Evolutionary conservation across 306 rosid genomes (phyloP), one percentile per base, ranked within the genome.

Genomic region (Fagus sylvatica): DNA sequence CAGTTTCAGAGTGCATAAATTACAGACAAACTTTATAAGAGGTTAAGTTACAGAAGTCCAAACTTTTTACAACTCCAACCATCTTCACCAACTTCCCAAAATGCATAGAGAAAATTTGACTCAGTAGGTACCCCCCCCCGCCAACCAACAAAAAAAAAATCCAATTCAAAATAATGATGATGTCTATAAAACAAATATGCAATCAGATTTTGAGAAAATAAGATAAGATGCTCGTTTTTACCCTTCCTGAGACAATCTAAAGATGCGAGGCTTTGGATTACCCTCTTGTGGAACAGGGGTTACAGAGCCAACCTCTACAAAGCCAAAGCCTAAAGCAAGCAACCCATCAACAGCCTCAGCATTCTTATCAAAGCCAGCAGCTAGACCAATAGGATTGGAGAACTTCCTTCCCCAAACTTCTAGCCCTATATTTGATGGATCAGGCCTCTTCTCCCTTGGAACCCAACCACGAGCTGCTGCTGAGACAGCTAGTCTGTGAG

Each of bases 331-430:
- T 84, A 92, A 62, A 75, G 76, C 92, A 84, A 94, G 97, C 60
- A 94, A 88, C 37, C 98, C 98, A 80, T 90, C 98, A 64, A 92
- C 83, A 67, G 98, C 98, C 88, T 80, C 97, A 0, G 98, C 98
- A 65, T 94, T 90, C 84, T 94, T 94, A 88, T 94, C 98, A 82
- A 94, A 94, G 75, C 98, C 98, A 34, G 98, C 98, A 78, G 97
- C 98, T 83, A 94, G 97, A 77, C 98, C 98, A 55, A 94, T 15
- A 17, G 98, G 98, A 56, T 94, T 94, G 74, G 97, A 90, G 80
- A 94, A 94, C 73, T 94, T 94, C 84, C 95, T 90, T 83, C 98
- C 98, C 98, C 98, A 94, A 83, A 94, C 98, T 83, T 94, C 88
- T 69, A 92, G 87, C 40, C 93, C 92, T 78, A 94, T 75, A 84